Percentiles rank a stretch among this genome's conserved stretches.
These are phyloP conservation scores for Rhododendron molle DNA, from an alignment of 148 eudicot genomes.

Conservation along the genomic window DNA sequence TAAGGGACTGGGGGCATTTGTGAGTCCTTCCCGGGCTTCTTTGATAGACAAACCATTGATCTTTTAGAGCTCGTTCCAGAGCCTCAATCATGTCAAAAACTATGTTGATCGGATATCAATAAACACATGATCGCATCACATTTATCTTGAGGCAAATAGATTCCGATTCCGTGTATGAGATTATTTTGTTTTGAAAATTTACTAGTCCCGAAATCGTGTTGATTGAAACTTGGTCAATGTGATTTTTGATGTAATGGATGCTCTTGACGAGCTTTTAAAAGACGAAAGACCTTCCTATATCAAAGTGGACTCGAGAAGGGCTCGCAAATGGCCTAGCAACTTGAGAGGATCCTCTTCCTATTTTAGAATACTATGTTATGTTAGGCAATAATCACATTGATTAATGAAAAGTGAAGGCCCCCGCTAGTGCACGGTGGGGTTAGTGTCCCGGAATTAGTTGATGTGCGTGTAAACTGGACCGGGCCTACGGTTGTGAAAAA, in stretches of 20 bases:
- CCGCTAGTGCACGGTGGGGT: too few relatives aligned
- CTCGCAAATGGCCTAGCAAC: neutral
- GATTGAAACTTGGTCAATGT: neutral
- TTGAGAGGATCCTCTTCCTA: neutral
- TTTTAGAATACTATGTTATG: neutral
- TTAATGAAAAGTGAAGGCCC: neutral
- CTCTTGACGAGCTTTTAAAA: neutral
- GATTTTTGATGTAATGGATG: neutral
- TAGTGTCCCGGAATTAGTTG: neutral
- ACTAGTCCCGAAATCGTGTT: neutral
- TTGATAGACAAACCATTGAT: neutral
- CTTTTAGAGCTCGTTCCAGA: neutral
- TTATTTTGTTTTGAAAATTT: neutral
- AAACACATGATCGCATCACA: neutral
- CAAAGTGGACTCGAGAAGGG: neutral
- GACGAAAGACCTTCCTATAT: neutral
- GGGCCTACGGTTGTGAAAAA: neutral
- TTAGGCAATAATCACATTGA: neutral
- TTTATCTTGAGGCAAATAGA: neutral
- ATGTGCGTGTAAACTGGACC: neutral
- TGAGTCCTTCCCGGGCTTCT: neutral
- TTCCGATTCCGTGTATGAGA: neutral
- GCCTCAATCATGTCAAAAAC: neutral
- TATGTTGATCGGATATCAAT: neutral
- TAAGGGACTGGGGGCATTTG: too few relatives aligned